Evolutionary conservation across 805 yeast genomes (phyloP).

Genomic region (Phaffomyces thermotolerans): DNA sequence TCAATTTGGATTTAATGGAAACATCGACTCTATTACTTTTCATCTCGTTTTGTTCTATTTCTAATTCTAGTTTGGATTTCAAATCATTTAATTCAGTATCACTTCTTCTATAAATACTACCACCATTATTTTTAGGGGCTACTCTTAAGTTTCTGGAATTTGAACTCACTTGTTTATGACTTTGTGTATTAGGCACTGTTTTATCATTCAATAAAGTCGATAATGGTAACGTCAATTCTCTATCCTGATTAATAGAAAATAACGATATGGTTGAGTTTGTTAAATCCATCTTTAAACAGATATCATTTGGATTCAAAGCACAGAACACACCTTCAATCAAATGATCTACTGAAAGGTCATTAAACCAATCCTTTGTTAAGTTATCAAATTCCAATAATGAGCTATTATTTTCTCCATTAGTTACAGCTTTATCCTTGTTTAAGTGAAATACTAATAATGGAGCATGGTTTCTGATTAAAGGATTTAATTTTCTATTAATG

Average conservation of each 20-base stretch:
- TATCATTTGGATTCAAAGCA: conserved; percentile 24
- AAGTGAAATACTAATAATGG: conserved; percentile 36
- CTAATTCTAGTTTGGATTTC: conserved; percentile 10
- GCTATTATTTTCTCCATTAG: not conserved
- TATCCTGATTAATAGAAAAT: conserved; percentile 21
- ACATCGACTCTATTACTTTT: conserved; percentile 9
- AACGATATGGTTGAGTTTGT: conserved; percentile 24
- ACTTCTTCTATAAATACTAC: not conserved
- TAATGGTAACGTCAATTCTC: conserved; percentile 8
- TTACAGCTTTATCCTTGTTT: conserved; percentile 7
- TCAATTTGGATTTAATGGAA: conserved; percentile 2
- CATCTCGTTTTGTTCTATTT: conserved; percentile 14
- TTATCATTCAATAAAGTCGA: conserved; percentile 5
- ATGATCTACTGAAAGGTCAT: conserved; percentile 24
- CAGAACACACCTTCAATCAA: conserved; percentile 39
- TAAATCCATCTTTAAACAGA: conserved; percentile 33
- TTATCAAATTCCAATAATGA: conserved; percentile 26
- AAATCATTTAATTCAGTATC: conserved; percentile 11
- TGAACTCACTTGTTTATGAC: conserved; percentile 8
- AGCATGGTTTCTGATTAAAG: conserved; percentile 5
- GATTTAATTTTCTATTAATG: not conserved
- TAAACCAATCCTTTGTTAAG: conserved; percentile 36
- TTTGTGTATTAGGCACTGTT: conserved; percentile 12
- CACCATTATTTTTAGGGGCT: no score
- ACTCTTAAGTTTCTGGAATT: not conserved